phyloP scores from a whole-genome alignment of 805 yeast genomes.

The Monosporozyma unispora region DNA sequence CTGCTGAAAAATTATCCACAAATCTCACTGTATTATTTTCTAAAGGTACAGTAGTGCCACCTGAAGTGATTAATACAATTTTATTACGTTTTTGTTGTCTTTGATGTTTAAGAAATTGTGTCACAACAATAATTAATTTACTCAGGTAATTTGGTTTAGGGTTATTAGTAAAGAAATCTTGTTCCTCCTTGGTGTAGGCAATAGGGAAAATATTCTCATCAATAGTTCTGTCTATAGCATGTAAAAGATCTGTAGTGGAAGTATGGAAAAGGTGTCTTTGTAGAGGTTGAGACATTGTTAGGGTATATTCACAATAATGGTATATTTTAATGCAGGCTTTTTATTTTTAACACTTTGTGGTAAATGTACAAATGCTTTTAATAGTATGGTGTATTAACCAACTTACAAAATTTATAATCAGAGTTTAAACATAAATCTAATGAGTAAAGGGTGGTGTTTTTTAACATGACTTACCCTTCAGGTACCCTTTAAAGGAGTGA shows the following conservation, averaged over 20 bases:
- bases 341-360: neutral
- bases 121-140: conserved; percentile 47
- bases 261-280: conserved; percentile 36
- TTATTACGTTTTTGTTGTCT: conserved; percentile 33
- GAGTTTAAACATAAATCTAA: neutral
- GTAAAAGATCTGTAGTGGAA: conserved; percentile 53
- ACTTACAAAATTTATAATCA: neutral
- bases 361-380: too few species aligned
- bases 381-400: too few species aligned
- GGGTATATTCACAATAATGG: neutral
- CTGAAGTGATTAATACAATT: conserved; percentile 80
- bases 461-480: neutral
- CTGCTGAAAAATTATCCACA: conserved; percentile 93
- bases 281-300: neutral
- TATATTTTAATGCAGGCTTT: neutral
- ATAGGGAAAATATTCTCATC: conserved; percentile 59
- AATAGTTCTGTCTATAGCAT: conserved; percentile 72
- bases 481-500: neutral
- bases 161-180: conserved; percentile 61
- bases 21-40: conserved; percentile 94
- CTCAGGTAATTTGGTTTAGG: conserved; percentile 64
- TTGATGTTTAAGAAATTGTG: conserved; percentile 54
- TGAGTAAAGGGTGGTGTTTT: neutral
- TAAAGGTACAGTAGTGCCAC: conserved; percentile 95
- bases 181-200: conserved; percentile 63